phyloP scores from a whole-genome alignment of 1,284 basidiomycete genomes.

The Flammula alnicola region DNA sequence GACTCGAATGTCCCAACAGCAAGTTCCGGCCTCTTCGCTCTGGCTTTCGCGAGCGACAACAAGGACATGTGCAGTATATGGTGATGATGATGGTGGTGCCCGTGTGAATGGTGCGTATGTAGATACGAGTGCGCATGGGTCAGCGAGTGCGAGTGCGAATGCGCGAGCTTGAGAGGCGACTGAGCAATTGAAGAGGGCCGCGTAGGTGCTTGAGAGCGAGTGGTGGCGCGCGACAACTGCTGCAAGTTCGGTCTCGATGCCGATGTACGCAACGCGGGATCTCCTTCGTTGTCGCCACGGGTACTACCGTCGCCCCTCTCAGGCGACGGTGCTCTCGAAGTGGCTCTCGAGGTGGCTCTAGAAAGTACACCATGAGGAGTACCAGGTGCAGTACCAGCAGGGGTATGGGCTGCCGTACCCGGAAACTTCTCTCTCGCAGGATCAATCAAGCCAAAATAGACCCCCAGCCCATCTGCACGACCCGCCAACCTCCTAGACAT shows the following conservation, averaged over 20 bases:
- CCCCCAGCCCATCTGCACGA: constrained; percentile 65
- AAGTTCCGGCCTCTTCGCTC: constrained; percentile 45
- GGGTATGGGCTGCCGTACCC: constrained; percentile 51
- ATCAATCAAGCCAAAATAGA: constrained; percentile 69
- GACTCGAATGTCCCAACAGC: constrained; percentile 85
- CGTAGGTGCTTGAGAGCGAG: not conserved
- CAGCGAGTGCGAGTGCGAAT: constrained; percentile 16
- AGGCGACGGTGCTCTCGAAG: constrained; percentile 8
- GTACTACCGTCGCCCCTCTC: too few relatives aligned
- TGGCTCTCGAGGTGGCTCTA: constrained; percentile 10
- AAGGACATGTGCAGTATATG: constrained; percentile 31
- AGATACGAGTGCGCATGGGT: not conserved
- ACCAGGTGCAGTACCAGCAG: constrained; percentile 20
- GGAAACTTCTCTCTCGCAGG: constrained; percentile 62
- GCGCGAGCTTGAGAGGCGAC: constrained; percentile 1
- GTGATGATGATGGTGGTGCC: constrained; percentile 28
- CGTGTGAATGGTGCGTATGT: constrained; percentile 2
- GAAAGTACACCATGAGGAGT: constrained; percentile 17
- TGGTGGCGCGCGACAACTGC: not conserved
- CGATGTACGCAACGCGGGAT: not conserved
- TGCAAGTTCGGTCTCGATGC: not conserved
- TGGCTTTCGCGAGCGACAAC: constrained; percentile 22
- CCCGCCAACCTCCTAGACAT: constrained; percentile 56
- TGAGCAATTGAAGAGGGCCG: not conserved
- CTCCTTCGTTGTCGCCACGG: not conserved